Evolutionary conservation across 176 grass and related monocot species (phyloP).

Genomic region (Thinopyrum elongatum): DNA sequence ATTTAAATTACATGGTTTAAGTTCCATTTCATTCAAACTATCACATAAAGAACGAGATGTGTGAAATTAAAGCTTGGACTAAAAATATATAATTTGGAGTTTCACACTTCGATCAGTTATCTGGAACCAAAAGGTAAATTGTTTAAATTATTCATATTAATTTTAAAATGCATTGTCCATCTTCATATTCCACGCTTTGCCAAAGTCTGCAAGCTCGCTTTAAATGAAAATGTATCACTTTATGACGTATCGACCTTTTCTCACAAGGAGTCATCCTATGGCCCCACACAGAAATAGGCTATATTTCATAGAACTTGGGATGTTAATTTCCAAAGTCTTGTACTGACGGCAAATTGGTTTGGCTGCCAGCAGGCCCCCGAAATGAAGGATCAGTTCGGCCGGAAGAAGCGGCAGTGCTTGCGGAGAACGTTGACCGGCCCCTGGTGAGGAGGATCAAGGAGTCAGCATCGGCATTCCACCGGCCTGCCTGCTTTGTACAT

Average conservation of each 20-base stretch:
- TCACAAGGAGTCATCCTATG: neutral
- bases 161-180: neutral
- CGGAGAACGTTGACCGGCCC: constrained; percentile 82
- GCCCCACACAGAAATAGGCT: too few species aligned
- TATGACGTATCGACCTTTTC: neutral
- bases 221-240: neutral
- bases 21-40: neutral
- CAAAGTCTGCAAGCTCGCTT: neutral
- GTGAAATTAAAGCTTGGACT: neutral
- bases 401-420: constrained; percentile 62
- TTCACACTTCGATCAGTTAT: neutral
- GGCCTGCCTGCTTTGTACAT: constrained; percentile 23
- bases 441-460: constrained; percentile 50
- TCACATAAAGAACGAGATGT: neutral
- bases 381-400: constrained; percentile 45
- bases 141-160: neutral
- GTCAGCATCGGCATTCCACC: neutral
- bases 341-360: neutral
- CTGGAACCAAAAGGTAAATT: neutral
- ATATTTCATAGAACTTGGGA: too few species aligned
- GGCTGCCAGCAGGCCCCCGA: constrained; percentile 37
- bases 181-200: neutral
- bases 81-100: neutral
- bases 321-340: too few species aligned
- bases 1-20: neutral